These are phyloP conservation scores for Apiotrichum gracile DNA, from an alignment of 1,284 basidiomycete genomes.

Conservation along the genomic window DNA sequence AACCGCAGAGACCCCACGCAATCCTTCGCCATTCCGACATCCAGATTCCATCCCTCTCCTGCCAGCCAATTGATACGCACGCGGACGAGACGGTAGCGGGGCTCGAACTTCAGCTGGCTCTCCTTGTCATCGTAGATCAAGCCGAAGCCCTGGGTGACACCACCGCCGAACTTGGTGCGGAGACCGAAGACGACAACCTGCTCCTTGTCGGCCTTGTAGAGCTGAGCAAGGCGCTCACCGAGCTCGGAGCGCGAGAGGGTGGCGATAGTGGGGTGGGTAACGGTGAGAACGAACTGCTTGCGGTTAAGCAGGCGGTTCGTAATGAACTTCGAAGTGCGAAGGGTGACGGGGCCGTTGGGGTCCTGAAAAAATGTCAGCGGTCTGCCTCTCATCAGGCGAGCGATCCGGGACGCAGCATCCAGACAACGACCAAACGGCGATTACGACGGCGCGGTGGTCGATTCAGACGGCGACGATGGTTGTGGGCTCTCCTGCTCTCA, in stretches of 20 bases:
- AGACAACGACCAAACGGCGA: not conserved
- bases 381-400: not conserved
- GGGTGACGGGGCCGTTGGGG: conserved; percentile 82
- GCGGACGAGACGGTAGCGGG: conserved; percentile 88
- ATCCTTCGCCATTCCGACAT: no score
- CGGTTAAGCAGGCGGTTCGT: conserved; percentile 97
- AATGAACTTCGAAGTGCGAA: conserved; percentile 99
- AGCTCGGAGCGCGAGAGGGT: conserved; percentile 94
- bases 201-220: conserved; percentile 62
- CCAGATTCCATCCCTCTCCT: no score
- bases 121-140: conserved; percentile 97
- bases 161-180: conserved; percentile 98
- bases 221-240: conserved; percentile 78
- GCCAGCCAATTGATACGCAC: conserved; percentile 58
- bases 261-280: conserved; percentile 90
- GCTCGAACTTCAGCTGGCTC: conserved; percentile 94
- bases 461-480: not conserved
- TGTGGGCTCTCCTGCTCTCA: not conserved
- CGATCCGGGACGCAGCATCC: no score
- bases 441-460: not conserved
- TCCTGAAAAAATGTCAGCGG: conserved; percentile 48
- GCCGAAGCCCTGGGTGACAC: conserved; percentile 93
- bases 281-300: conserved; percentile 79
- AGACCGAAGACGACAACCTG: conserved; percentile 57
- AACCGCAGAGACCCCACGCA: not conserved